These are phyloP conservation scores for Haplosporangium gracile DNA, from an alignment of 192 early-diverging fungal genomes.

Conservation along the genomic window DNA sequence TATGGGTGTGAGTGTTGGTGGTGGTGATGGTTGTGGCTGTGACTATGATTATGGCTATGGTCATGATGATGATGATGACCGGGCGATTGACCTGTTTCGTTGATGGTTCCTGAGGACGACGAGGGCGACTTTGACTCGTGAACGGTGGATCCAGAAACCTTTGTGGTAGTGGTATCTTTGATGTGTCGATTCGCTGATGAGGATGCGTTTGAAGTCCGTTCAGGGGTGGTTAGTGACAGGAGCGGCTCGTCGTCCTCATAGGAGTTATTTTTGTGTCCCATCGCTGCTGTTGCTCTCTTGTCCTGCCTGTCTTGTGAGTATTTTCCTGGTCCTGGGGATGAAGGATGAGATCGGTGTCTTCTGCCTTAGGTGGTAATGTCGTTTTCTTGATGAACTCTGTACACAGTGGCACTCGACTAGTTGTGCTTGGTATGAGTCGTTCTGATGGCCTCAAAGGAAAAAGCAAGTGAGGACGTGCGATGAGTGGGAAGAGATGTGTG, in stretches of 20 bases:
- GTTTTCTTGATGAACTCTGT: not conserved
- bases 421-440: not conserved
- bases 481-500: not conserved
- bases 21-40: not conserved
- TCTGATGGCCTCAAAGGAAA: not conserved
- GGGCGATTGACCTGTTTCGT: not conserved
- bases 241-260: constrained; percentile 45
- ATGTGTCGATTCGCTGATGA: not conserved
- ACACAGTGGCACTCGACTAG: not conserved
- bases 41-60: constrained; percentile 5
- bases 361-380: not conserved
- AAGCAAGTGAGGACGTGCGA: not conserved
- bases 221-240: constrained; percentile 11
- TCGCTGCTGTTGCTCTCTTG: not conserved
- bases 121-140: constrained; percentile 28
- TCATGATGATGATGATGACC: constrained; percentile 1
- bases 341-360: not conserved
- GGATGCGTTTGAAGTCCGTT: not conserved
- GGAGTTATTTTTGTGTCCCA: not conserved
- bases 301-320: not conserved
- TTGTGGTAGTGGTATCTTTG: constrained; percentile 11
- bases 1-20: not conserved
- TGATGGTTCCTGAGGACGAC: constrained; percentile 7
- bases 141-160: constrained; percentile 37
- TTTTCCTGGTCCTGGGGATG: not conserved